Conservation (phyloP, 139 green algal genomes). For the Chara braunii region DNA sequence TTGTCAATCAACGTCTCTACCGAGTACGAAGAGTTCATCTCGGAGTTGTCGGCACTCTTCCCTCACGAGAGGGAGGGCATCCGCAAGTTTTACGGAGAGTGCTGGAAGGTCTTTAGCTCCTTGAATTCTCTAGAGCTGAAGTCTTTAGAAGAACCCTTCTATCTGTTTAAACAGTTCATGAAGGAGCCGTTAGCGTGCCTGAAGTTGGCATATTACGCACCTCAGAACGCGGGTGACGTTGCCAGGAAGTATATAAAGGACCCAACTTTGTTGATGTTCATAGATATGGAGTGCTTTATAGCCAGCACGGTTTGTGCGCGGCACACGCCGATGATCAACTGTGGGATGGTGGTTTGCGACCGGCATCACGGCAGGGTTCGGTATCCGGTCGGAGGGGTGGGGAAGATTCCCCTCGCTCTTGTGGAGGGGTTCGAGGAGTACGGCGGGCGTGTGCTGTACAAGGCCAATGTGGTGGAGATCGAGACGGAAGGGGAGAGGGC, state of each 20-base stretch:
- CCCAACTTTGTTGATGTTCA: constrained; percentile 80
- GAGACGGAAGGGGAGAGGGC: constrained; percentile 50
- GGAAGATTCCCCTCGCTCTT: constrained; percentile 63
- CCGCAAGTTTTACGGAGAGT: constrained; percentile 83
- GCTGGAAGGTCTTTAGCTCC: constrained; percentile 76
- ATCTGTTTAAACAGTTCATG: constrained; percentile 70
- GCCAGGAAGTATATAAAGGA: constrained; percentile 82
- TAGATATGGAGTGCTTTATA: constrained; percentile 92
- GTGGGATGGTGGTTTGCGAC: constrained; percentile 70
- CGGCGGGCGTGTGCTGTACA: constrained; percentile 78
- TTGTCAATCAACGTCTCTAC: constrained; percentile 69
- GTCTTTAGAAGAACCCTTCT: constrained; percentile 84
- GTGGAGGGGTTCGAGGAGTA: constrained; percentile 55
- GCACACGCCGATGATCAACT: constrained; percentile 92
- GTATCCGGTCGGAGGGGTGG: constrained; percentile 86
- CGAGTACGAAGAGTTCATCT: constrained; percentile 82
- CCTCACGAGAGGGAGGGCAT: constrained; percentile 80
- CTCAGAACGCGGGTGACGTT: constrained; percentile 77
- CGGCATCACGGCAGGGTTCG: constrained; percentile 93
- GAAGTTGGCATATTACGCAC: constrained; percentile 53
- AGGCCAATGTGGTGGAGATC: constrained; percentile 81
- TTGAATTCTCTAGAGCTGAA: constrained; percentile 88
- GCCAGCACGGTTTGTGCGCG: constrained; percentile 81
- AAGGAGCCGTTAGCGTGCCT: constrained; percentile 61
- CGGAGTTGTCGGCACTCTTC: constrained; percentile 69